phyloP scores from a whole-genome alignment of 176 grass and related monocot species.

The Cenchrus fungigraminus region DNA sequence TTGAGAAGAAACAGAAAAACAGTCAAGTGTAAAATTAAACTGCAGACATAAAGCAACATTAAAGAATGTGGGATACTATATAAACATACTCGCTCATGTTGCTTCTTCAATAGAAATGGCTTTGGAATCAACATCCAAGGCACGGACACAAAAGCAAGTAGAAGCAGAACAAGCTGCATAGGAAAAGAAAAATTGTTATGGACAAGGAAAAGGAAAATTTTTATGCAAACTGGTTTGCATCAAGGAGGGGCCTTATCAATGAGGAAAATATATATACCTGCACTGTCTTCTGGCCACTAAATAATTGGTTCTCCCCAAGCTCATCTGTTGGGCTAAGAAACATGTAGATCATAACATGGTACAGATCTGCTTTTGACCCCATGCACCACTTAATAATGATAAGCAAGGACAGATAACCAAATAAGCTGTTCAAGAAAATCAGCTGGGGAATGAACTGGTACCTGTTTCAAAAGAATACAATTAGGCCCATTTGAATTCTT shows the following conservation, averaged over 20 bases:
- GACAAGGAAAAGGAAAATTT: background rate
- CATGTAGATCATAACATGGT: conserved; percentile 99
- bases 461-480: conserved; percentile 49
- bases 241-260: conserved; percentile 11
- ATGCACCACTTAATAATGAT: conserved; percentile 97
- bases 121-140: conserved; percentile 99
- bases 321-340: conserved; percentile 91
- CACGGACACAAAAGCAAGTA: conserved; percentile 79
- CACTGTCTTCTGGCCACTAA: conserved; percentile 80
- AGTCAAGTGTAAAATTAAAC: conserved; percentile 51
- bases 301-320: conserved; percentile 91
- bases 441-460: conserved; percentile 86
- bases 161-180: conserved; percentile 70
- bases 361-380: conserved; percentile 83
- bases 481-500: background rate
- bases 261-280: conserved; percentile 59
- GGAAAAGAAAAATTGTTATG: conserved; percentile 24
- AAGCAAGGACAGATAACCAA: conserved; percentile 90
- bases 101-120: conserved; percentile 79
- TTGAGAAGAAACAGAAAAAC: conserved; percentile 29
- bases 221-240: background rate
- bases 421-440: conserved; percentile 94
- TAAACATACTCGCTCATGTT: conserved; percentile 69
- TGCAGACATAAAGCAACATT: conserved; percentile 23
- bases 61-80: background rate